A percentile compares a stretch with the other conserved stretches of the same genome.
Evolutionary conservation across 805 yeast genomes (phyloP).

Genomic region (Candida coquimbonensis): DNA sequence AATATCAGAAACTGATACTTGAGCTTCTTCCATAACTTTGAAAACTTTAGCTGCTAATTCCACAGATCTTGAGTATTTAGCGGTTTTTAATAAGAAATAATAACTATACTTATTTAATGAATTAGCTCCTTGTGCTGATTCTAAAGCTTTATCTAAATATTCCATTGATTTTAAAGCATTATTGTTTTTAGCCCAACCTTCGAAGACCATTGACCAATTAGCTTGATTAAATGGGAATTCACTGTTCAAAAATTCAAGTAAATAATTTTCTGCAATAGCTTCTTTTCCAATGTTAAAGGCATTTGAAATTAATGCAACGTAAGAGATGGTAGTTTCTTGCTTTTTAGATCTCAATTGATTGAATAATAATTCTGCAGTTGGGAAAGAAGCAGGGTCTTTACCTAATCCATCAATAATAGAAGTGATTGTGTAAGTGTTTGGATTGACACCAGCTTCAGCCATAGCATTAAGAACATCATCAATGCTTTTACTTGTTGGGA

Average conservation of each 20-base stretch:
- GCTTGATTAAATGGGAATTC: constrained; percentile 6
- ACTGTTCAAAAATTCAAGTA: constrained; percentile 28
- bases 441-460: constrained; percentile 28
- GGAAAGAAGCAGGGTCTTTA: constrained; percentile 37
- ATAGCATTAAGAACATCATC: constrained; percentile 36
- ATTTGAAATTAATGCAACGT: constrained; percentile 40
- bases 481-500: constrained; percentile 32
- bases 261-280: constrained; percentile 28
- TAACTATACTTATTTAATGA: constrained; percentile 14
- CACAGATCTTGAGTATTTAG: constrained; percentile 9
- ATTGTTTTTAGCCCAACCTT: constrained; percentile 15
- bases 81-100: constrained; percentile 16
- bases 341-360: constrained; percentile 31
- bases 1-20: neutral
- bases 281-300: constrained; percentile 38
- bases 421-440: constrained; percentile 42
- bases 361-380: constrained; percentile 46
- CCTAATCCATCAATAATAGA: constrained; percentile 48
- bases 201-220: constrained; percentile 22
- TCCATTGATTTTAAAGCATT: constrained; percentile 10
- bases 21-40: constrained; percentile 7
- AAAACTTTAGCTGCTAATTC: constrained; percentile 17
- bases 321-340: constrained; percentile 30
- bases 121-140: neutral
- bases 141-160: constrained; percentile 11